phyloP scores from a whole-genome alignment of 2,329 filamentous ascomycete genomes.

The Emericellopsis atlantica region DNA sequence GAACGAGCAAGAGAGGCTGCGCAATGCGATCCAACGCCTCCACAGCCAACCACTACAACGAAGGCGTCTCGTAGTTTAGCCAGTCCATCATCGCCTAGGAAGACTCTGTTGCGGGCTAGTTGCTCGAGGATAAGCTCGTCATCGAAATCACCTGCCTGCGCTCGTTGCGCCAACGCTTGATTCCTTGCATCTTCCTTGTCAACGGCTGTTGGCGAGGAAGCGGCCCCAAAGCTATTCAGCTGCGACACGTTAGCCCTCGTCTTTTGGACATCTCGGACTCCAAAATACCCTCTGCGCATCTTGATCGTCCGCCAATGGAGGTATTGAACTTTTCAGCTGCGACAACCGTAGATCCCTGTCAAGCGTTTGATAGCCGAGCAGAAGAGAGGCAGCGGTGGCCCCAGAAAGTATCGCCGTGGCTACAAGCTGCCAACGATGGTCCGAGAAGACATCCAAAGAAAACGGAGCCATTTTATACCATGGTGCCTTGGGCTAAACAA shows the following conservation, averaged over 20 bases:
- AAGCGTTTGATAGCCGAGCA: slow-evolving; percentile 51
- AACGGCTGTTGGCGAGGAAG: slow-evolving; percentile 23
- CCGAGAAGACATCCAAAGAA: slow-evolving; percentile 28
- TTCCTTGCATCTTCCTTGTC: slow-evolving; percentile 52
- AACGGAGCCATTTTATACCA: slow-evolving; percentile 26
- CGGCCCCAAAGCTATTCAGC: slow-evolving; percentile 50
- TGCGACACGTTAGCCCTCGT: slow-evolving; percentile 11
- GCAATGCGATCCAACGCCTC: slow-evolving; percentile 90
- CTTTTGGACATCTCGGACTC: neutral
- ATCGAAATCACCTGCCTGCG: slow-evolving; percentile 51
- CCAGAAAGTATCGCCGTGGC: slow-evolving; percentile 58
- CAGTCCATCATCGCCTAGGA: slow-evolving; percentile 73
- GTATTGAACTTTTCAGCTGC: slow-evolving; percentile 48
- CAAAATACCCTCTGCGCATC: slow-evolving; percentile 3
- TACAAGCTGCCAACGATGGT: slow-evolving; percentile 47
- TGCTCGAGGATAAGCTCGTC: slow-evolving; percentile 87
- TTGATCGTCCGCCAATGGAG: slow-evolving; percentile 12
- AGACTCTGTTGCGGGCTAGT: slow-evolving; percentile 82
- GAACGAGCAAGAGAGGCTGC: slow-evolving; percentile 76
- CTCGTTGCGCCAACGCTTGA: slow-evolving; percentile 43
- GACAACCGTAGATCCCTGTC: slow-evolving; percentile 39
- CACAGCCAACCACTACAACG: slow-evolving; percentile 82
- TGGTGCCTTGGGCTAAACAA: neutral
- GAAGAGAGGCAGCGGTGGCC: slow-evolving; percentile 43
- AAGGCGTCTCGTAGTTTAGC: slow-evolving; percentile 68